Conservation (phyloP, 495 filamentous ascomycete genomes). For the Penicilliopsis zonata region DNA sequence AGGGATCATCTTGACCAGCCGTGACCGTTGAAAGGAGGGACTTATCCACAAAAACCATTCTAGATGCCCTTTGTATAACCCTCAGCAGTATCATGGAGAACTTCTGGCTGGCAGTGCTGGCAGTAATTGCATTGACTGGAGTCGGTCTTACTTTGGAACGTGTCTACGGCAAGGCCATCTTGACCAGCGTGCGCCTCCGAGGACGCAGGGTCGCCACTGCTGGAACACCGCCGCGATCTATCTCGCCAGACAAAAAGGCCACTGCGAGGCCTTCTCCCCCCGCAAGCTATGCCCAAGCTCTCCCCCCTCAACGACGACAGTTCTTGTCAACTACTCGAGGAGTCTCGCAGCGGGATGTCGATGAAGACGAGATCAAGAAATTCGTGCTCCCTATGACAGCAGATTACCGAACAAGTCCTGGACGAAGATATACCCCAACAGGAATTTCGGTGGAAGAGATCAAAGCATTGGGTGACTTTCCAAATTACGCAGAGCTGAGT, state of each 20-base stretch:
- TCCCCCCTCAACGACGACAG: conserved; percentile 45
- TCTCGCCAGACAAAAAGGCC: conserved; percentile 39
- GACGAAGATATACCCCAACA: conserved; percentile 39
- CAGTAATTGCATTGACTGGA: conserved; percentile 12
- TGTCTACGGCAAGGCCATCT: conserved; percentile 4
- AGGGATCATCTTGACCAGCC: too few species aligned
- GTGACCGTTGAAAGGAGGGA: too few species aligned
- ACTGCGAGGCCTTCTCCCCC: conserved; percentile 12
- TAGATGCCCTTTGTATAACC: too few species aligned
- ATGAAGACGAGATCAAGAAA: conserved; percentile 19
- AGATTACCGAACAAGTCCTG: conserved; percentile 26
- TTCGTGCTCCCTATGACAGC: conserved; percentile 30
- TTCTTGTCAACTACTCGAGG: conserved; percentile 22
- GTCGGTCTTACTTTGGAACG: conserved; percentile 8
- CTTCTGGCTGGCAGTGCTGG: conserved; percentile 13
- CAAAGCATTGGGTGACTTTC: conserved; percentile 65
- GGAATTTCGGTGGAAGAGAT: conserved; percentile 59
- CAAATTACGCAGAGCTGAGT: conserved; percentile 66
- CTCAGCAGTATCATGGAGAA: conserved; percentile 7
- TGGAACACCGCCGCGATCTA: conserved; percentile 42
- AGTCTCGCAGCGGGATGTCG: conserved; percentile 13
- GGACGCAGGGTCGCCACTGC: conserved; percentile 26
- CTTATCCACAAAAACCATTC: too few species aligned
- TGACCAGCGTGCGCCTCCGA: conserved; percentile 11
- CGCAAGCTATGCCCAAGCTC: conserved; percentile 31